Percentiles rank a stretch among this genome's conserved stretches.
Evolutionary conservation across 2,329 filamentous ascomycete genomes (phyloP).

Genomic region (Aspergillus persii): DNA sequence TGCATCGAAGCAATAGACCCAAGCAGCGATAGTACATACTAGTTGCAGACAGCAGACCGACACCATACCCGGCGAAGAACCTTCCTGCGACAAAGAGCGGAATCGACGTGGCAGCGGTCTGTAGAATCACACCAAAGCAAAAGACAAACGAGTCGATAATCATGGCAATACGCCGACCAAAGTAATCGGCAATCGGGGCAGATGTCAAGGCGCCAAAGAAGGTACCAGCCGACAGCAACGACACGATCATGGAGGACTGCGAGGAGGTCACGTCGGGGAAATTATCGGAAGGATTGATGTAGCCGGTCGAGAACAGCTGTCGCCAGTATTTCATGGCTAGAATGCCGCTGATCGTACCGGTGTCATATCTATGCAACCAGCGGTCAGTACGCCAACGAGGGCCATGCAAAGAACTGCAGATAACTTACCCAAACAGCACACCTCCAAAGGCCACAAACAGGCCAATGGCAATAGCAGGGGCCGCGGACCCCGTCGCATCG

Average conservation of each 20-base stretch:
- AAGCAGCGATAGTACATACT: constrained; percentile 50
- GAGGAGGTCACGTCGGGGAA: constrained; percentile 55
- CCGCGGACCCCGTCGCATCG: constrained; percentile 46
- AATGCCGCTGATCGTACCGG: constrained; percentile 54
- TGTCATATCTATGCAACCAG: constrained; percentile 43
- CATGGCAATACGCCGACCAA: constrained; percentile 45
- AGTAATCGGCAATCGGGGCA: constrained; percentile 55
- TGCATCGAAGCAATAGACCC: neutral
- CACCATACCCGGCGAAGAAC: constrained; percentile 55
- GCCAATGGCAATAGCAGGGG: constrained; percentile 54
- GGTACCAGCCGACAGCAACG: constrained; percentile 70
- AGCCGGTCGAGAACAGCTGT: constrained; percentile 33
- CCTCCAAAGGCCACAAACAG: constrained; percentile 59
- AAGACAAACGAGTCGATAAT: constrained; percentile 34
- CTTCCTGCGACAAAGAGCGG: constrained; percentile 49
- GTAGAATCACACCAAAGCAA: constrained; percentile 35
- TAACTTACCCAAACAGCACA: constrained; percentile 54
- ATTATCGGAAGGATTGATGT: constrained; percentile 35
- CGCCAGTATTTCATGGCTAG: constrained; percentile 50
- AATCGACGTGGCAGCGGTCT: constrained; percentile 30
- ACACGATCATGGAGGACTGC: constrained; percentile 59
- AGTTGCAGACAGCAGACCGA: constrained; percentile 75
- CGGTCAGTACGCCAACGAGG: neutral
- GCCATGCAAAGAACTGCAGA: constrained; percentile 20
- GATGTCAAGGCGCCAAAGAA: constrained; percentile 71